A percentile compares a stretch with the other conserved stretches of the same genome.
These are phyloP conservation scores for Cyberlindnera samutprakarnensis DNA, from an alignment of 805 yeast species.

Conservation along the genomic window DNA sequence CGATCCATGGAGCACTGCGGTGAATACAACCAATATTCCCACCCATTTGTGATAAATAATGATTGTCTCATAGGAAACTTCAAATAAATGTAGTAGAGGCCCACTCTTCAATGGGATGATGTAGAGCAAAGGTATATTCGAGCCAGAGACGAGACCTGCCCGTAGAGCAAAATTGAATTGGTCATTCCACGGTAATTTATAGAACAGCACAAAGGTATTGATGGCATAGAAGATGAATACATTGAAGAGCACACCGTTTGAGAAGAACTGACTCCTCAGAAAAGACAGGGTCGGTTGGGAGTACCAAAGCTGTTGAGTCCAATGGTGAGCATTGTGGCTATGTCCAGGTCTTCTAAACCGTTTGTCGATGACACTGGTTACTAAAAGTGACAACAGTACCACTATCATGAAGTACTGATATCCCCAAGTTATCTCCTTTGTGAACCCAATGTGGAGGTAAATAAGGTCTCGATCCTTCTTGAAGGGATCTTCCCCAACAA, in stretches of 20 bases:
- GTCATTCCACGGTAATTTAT: slow-evolving; percentile 16
- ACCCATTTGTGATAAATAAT: slow-evolving; percentile 20
- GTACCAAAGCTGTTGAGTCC: slow-evolving; percentile 1
- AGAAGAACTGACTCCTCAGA: slow-evolving; percentile 10
- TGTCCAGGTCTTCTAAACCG: no score
- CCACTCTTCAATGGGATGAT: slow-evolving; percentile 21
- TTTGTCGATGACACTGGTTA: background rate
- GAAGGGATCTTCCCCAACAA: slow-evolving; percentile 18
- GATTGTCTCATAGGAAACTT: slow-evolving; percentile 18
- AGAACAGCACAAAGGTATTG: slow-evolving; percentile 10
- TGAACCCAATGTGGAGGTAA: slow-evolving; percentile 17
- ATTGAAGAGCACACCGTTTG: slow-evolving; percentile 9
- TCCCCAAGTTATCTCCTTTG: slow-evolving; percentile 14
- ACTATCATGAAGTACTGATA: slow-evolving; percentile 16
- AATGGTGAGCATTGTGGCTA: slow-evolving; percentile 1
- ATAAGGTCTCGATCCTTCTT: slow-evolving; percentile 11
- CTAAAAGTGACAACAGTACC: slow-evolving; percentile 1
- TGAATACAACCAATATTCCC: slow-evolving; percentile 14
- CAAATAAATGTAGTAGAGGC: slow-evolving; percentile 13
- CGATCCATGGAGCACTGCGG: slow-evolving; percentile 13
- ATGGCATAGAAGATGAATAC: slow-evolving; percentile 9
- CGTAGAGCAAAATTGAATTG: slow-evolving; percentile 20
- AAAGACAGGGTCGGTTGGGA: slow-evolving; percentile 5
- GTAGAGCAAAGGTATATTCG: slow-evolving; percentile 22
- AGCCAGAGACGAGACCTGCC: slow-evolving; percentile 19